These are phyloP conservation scores for Geotrichum phurueaensis DNA, from an alignment of 1,139 yeast species.

Conservation along the genomic window DNA sequence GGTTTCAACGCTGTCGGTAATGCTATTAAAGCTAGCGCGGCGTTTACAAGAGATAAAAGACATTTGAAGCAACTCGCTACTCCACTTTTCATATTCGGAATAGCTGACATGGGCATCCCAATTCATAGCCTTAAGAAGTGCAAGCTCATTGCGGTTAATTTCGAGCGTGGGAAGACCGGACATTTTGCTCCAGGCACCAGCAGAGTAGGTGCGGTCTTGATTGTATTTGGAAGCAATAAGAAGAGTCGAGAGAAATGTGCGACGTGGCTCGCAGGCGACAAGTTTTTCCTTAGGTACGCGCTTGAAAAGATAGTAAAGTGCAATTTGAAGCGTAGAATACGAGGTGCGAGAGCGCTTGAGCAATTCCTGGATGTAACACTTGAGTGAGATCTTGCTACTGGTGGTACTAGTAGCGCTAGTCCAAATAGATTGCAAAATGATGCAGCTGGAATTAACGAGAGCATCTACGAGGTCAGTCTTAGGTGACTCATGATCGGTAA, in stretches of 20 bases:
- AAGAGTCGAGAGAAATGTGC: constrained; percentile 58
- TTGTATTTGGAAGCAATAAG: constrained; percentile 67
- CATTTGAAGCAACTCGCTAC: constrained; percentile 24
- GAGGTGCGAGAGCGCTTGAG: constrained; percentile 65
- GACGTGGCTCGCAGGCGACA: constrained; percentile 34
- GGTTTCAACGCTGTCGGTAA: background rate
- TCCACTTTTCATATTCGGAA: constrained; percentile 50
- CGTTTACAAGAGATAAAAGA: background rate
- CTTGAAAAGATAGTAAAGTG: constrained; percentile 57
- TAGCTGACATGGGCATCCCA: constrained; percentile 52
- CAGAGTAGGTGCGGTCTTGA: constrained; percentile 66
- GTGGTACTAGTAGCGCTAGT: constrained; percentile 20
- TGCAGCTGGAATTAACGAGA: constrained; percentile 35
- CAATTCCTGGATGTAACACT: constrained; percentile 54
- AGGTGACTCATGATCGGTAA: background rate
- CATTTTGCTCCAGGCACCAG: constrained; percentile 70
- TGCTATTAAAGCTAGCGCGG: background rate
- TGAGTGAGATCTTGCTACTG: constrained; percentile 31
- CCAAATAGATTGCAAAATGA: constrained; percentile 37
- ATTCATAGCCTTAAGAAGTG: constrained; percentile 49
- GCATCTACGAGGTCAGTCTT: constrained; percentile 26
- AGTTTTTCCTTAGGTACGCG: background rate
- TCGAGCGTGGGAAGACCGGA: constrained; percentile 54
- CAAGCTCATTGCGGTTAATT: constrained; percentile 49
- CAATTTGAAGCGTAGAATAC: constrained; percentile 57